These are phyloP conservation scores for Bipolaris cookei DNA, from an alignment of 2,329 filamentous ascomycete genomes.

Conservation along the genomic window DNA sequence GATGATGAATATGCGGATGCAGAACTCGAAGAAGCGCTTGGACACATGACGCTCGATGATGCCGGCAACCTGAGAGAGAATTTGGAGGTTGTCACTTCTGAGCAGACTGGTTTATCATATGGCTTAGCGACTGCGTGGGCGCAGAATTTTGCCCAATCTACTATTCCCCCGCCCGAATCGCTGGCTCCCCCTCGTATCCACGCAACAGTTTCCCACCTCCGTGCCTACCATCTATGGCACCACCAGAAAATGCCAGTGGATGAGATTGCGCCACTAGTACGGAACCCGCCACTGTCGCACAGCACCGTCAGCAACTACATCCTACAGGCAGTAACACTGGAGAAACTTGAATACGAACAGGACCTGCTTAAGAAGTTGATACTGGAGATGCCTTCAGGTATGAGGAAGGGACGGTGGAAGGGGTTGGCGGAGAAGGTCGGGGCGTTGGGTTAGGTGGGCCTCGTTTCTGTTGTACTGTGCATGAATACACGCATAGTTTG, in stretches of 20 bases:
- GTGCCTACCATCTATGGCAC: constrained; percentile 46
- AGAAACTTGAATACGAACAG: constrained; percentile 36
- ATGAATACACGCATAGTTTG: neutral
- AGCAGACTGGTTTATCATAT: constrained; percentile 13
- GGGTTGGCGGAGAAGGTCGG: constrained; percentile 33
- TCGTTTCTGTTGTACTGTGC: neutral
- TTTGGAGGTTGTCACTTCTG: neutral
- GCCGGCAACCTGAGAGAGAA: constrained; percentile 17
- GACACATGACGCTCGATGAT: constrained; percentile 21
- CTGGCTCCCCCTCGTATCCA: constrained; percentile 32
- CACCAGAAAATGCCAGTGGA: constrained; percentile 33
- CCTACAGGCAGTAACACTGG: constrained; percentile 37
- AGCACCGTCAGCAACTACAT: constrained; percentile 42
- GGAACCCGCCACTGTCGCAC: constrained; percentile 39
- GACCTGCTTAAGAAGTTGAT: constrained; percentile 32
- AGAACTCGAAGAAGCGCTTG: constrained; percentile 35
- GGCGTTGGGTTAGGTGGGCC: constrained; percentile 5
- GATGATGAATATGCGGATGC: constrained; percentile 34
- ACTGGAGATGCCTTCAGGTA: constrained; percentile 24
- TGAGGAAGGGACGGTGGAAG: constrained; percentile 37
- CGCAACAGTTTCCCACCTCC: constrained; percentile 41
- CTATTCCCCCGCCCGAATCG: constrained; percentile 35
- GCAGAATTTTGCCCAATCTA: constrained; percentile 32
- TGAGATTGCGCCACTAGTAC: constrained; percentile 31
- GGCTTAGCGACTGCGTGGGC: constrained; percentile 40